phyloP scores from a whole-genome alignment of 2,329 filamentous ascomycete genomes.

The Scopulariopsis brevicaulis region DNA sequence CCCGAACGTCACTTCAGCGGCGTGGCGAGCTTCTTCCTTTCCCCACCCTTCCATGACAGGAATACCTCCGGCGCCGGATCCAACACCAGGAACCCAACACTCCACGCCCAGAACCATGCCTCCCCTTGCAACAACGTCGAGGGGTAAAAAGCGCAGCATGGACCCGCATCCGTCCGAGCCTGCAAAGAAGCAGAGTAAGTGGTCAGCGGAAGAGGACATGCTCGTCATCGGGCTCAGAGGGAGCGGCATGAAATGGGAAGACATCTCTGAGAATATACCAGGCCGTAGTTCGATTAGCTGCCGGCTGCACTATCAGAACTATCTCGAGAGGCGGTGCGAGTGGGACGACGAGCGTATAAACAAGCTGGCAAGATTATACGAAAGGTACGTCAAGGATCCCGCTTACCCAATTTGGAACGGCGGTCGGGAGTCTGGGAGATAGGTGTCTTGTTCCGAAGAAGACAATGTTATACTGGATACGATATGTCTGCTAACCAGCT shows the following conservation, averaged over 20 bases:
- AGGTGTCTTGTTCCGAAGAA: neutral
- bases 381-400: constrained; percentile 51
- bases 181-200: constrained; percentile 92
- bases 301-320: constrained; percentile 92
- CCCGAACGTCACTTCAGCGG: constrained; percentile 6
- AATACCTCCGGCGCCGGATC: neutral
- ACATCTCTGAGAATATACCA: constrained; percentile 84
- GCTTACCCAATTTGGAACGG: neutral
- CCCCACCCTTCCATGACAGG: constrained; percentile 1
- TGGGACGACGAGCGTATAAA: constrained; percentile 99
- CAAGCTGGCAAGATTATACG: constrained; percentile 86
- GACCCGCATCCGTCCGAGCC: constrained; percentile 48
- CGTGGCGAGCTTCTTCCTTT: constrained; percentile 5
- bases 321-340: constrained; percentile 81
- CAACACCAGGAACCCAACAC: constrained; percentile 7
- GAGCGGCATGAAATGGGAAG: constrained; percentile 96
- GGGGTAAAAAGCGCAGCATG: constrained; percentile 34
- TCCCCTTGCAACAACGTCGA: constrained; percentile 12
- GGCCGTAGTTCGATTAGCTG: constrained; percentile 91
- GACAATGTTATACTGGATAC: neutral
- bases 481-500: neutral
- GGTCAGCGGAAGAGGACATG: constrained; percentile 89
- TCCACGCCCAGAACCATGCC: constrained; percentile 2
- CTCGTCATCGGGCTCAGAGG: constrained; percentile 85
- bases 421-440: neutral